Evolutionary conservation across 306 rosid species (phyloP).

Genomic region (Crotalaria pallida): DNA sequence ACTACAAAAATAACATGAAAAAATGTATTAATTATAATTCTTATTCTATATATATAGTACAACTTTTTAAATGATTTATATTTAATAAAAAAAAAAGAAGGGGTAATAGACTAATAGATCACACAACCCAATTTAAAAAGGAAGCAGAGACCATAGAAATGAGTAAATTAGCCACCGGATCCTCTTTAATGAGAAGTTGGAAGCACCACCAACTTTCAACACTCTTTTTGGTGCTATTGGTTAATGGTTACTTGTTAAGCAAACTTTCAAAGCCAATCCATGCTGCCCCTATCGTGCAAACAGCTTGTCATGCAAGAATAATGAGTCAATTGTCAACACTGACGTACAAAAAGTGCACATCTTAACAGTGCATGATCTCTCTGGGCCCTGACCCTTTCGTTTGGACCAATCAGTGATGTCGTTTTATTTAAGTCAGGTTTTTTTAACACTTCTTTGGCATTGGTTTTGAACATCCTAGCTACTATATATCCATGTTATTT

Average conservation of each 20-base stretch:
- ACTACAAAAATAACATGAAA: too few species aligned
- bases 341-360: constrained; percentile 14
- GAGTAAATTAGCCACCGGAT: neutral
- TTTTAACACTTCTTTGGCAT: neutral
- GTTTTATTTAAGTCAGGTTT: neutral
- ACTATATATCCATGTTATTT: neutral
- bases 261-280: neutral
- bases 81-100: too few species aligned
- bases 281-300: constrained; percentile 11
- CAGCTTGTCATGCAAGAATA: constrained; percentile 19
- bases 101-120: too few species aligned
- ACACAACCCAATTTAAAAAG: too few species aligned
- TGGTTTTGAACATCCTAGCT: neutral
- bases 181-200: neutral
- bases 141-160: neutral
- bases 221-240: neutral
- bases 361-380: neutral
- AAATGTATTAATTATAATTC: too few species aligned
- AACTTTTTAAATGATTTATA: too few species aligned
- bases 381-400: neutral
- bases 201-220: neutral
- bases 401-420: neutral
- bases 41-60: too few species aligned
- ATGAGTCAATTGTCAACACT: constrained; percentile 16
- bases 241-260: neutral